Evolutionary conservation across 2,329 filamentous ascomycete species (phyloP), one percentile per base, ranked within the genome.

Genomic region (Fusarium sp.): DNA sequence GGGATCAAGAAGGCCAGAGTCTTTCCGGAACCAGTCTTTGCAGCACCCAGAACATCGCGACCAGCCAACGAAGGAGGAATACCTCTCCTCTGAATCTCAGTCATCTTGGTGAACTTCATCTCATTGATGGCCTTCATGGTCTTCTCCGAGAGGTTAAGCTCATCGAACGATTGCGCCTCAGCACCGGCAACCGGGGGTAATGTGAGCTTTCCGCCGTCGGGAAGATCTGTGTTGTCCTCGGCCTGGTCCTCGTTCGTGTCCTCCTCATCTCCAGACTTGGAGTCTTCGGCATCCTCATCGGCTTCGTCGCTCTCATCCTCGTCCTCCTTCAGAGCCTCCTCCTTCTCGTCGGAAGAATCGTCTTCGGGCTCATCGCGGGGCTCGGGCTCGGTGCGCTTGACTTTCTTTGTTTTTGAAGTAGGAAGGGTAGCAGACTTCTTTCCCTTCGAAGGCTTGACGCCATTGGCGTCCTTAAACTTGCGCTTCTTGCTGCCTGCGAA

Each of bases 91-190:
- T 98, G 96, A 72, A 98, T 98, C 79, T 96, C 93, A 1, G 96
- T 98, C 94, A 99, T 98, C 47, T 87, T 94, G 76, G 92, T 91
- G 78, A 98, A 98, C 15, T 92, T 92, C 95, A 99, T 98, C 69
- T 92, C 93, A 60, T 90, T 77, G 73, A 98, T 94, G 10, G 94
- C 94, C 82, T 92, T 89, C 86, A 94, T 92, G 0, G 94, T 98
- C 81, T 93, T 94, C 24, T 94, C 92, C 2, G 93, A 96, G 13
- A 99, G 87, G 56, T 92, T 92, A 67, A 99, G 84, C 70, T 98
- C 92, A 34, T 88, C 82, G 77, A 98, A 97, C 52, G 89, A 89
- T 75, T 91, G 84, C 22, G 91, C 89, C 58, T 91, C 87, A 31
- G 88, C 85, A 31, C 71, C 64, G n/a, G 70, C 66, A 84, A 84